Evolutionary conservation across 108 stramenopile genomes (phyloP), one percentile per base, ranked within the genome.

Genomic region (Nitzschia sp.): DNA sequence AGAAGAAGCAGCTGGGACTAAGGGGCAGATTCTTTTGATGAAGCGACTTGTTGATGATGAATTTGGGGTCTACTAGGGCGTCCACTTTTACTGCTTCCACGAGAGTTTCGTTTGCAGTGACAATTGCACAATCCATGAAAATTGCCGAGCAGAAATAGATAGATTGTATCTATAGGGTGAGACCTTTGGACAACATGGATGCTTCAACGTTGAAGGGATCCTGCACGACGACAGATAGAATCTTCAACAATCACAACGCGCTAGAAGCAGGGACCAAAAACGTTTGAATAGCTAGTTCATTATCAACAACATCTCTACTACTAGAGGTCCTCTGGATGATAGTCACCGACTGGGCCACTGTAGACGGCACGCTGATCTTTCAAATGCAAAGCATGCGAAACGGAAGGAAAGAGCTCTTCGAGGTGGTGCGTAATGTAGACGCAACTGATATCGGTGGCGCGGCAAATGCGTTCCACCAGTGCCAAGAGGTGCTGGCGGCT

Each of bases 371-470:
- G 49, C 1, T 85, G 83, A 51, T 79, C 72, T 21, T 77, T 74
- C 32, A 91, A 61, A 58, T 82, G 76, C 68, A 88, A 57, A 11
- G 79, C 80, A 33, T 81, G 79, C 28, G 63, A 59, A 25, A 90
- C 77, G 3, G 73, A 73, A 0, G 86, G 82, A 35, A 88, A 51
- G 56, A 82, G 46, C 48, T 70, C 64, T 60, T 91, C 87, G 48
- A 81, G 55, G 60, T 91, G 85, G 77, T 91, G 90, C 33, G 90
- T 91, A 18, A 91, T 86, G 54, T 88, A 88, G 23, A 91, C 70
- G 65, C 88, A 72, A 36, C 71, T 74, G 63, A 87, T 81, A 60
- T 85, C 74, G 9, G 90, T 88, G 0, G 79, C 54, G 51, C 54
- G 68, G 53, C 85, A 88, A 25, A 91, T 71, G 49, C 72, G 59